A percentile compares a stretch with the other conserved stretches of the same genome.
phyloP scores from a whole-genome alignment of 2,329 filamentous ascomycete genomes.

The Trichophyton rubrum region DNA sequence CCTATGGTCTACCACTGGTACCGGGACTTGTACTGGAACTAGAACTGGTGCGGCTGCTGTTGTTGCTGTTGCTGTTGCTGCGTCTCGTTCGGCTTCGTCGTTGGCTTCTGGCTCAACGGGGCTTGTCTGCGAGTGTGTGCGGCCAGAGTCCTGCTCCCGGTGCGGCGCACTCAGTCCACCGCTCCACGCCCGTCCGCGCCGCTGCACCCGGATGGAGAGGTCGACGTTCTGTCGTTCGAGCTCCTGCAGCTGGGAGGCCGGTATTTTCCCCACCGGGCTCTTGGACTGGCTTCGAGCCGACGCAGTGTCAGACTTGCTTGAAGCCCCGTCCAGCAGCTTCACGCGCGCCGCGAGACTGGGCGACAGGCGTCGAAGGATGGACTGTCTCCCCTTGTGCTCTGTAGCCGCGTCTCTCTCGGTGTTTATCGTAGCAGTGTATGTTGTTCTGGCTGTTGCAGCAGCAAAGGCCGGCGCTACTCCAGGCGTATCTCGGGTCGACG shows the following conservation, averaged over 20 bases:
- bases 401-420: neutral
- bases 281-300: slow-evolving; percentile 16
- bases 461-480: no score
- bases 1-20: neutral
- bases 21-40: no score
- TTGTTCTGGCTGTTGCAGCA: neutral
- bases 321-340: slow-evolving; percentile 29
- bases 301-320: slow-evolving; percentile 12
- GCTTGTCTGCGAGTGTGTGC: neutral
- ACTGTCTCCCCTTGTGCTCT: slow-evolving; percentile 17
- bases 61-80: neutral
- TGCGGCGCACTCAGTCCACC: slow-evolving; percentile 8
- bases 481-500: slow-evolving; percentile 1
- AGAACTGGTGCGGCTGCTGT: no score
- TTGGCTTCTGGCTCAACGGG: neutral
- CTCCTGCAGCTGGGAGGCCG: slow-evolving; percentile 30
- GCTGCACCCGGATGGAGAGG: slow-evolving; percentile 28
- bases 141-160: slow-evolving; percentile 11
- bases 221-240: slow-evolving; percentile 29
- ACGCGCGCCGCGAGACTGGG: slow-evolving; percentile 33
- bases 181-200: slow-evolving; percentile 27
- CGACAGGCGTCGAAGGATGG: slow-evolving; percentile 32
- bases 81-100: no score
- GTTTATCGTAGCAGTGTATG: neutral
- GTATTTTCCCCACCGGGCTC: slow-evolving; percentile 28